These are phyloP conservation scores for Taphrina wiesneri DNA, from an alignment of 1,139 yeast genomes.

Conservation along the genomic window DNA sequence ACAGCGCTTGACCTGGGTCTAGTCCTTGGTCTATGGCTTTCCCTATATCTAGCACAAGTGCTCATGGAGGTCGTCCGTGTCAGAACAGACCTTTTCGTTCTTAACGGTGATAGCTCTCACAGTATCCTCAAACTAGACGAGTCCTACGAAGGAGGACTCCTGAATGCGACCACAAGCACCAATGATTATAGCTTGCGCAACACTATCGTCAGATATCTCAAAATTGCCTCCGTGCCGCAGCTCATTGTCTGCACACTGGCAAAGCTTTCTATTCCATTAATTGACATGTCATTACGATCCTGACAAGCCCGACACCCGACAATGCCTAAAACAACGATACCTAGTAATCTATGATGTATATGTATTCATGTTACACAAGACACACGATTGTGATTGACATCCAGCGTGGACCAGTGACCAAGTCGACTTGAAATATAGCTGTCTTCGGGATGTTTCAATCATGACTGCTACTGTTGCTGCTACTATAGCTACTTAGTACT, in stretches of 20 bases:
- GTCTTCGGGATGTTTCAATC: neutral
- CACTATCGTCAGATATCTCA: neutral
- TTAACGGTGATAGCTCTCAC: slow-evolving; percentile 15
- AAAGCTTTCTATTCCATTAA: neutral
- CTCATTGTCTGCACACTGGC: neutral
- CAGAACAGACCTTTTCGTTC: neutral
- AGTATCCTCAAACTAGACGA: slow-evolving; percentile 10
- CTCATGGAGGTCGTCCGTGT: slow-evolving; percentile 5
- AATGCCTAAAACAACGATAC: no score
- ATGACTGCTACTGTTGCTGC: no score
- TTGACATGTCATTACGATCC: neutral
- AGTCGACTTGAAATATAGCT: no score
- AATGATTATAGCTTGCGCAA: neutral
- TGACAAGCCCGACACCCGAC: neutral
- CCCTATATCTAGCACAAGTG: neutral
- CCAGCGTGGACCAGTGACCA: no score
- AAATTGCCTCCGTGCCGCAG: neutral
- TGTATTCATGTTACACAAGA: neutral
- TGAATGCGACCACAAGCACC: neutral
- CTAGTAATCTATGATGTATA: no score
- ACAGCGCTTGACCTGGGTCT: neutral
- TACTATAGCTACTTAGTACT: no score
- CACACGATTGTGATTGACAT: no score
- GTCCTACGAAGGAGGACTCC: neutral
- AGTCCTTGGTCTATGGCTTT: neutral